Base-by-base conservation (phyloP, 1,284 basidiomycete species). In the Inonotus obliquus region DNA sequence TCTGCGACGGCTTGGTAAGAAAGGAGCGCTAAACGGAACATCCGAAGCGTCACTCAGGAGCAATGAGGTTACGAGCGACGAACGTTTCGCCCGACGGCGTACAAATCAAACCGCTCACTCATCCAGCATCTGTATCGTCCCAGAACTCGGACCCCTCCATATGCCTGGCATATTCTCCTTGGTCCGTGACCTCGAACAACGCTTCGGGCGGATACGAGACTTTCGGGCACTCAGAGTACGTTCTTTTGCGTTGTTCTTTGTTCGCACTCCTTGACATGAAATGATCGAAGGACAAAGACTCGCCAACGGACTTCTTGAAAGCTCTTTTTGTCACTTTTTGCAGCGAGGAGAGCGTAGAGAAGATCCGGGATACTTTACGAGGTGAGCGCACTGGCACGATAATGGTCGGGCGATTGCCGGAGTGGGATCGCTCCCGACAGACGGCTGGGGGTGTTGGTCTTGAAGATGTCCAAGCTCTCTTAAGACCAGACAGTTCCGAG, bases 271-370 rank as follows among this genome's bases (percentile, higher is more conserved):
- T 44, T 54, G 14, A 7, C 35, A 25, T 32, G 7, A 25, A 17
- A 5, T 23, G 35, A 32, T 17, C n/a, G 48, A 14, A 62, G 61
- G 61, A 62, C 44, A 62, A 58, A 54, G 61, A 62, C 37, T 41
- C 45, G 5, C 61, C 55, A 17, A 35, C 23, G 13, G 56, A 57
- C 14, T 62, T 58, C 38, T 6, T 62, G 14, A 53, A 17, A 13
- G 23, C 48, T 19, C 25, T 58, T 29, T 57, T 57, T 23, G 38
- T 62, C 37, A 45, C 44, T 19, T 62, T 62, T 29, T 29, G 23
- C 5, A 10, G 44, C 32, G n/a, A 35, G 11, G 32, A 41, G 7
- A 53, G 47, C 17, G 39, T 54, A 7, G n/a, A 45, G 17, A 35
- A 19, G 14, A 21, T 58, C 17, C 19, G 44, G 11, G 37, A 45